Evolutionary conservation across 768 basidiomycete species (phyloP).

Genomic region (Suillus placidus): DNA sequence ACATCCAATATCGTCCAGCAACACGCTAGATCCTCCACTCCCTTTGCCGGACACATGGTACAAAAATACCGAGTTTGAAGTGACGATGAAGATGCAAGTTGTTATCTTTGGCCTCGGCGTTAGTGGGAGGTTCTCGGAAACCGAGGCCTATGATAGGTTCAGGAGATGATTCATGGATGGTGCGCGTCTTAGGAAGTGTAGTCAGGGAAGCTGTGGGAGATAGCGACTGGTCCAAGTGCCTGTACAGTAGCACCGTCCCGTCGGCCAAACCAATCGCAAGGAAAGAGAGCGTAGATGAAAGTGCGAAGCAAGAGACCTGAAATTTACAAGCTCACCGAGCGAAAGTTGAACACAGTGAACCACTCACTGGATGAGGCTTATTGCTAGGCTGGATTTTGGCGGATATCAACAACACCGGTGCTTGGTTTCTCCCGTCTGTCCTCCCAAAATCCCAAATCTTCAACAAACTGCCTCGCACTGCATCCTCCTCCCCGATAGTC

Average conservation of each 20-base stretch:
- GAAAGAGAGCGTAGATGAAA: slow-evolving; percentile 77
- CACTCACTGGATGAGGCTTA: slow-evolving; percentile 74
- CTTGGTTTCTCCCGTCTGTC: slow-evolving; percentile 62
- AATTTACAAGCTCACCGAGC: slow-evolving; percentile 3
- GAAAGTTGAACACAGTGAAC: slow-evolving; percentile 4
- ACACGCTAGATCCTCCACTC: slow-evolving; percentile 62
- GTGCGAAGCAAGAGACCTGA: slow-evolving; percentile 77
- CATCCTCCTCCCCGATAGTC: slow-evolving; percentile 90
- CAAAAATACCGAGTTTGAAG: slow-evolving; percentile 76
- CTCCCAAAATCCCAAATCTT: slow-evolving; percentile 90
- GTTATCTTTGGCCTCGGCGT: slow-evolving; percentile 23
- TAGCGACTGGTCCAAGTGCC: slow-evolving; percentile 89
- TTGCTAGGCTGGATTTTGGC: slow-evolving; percentile 75
- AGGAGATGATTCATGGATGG: slow-evolving; percentile 78
- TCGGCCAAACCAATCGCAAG: slow-evolving; percentile 94
- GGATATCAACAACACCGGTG: slow-evolving; percentile 70
- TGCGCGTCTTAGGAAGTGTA: slow-evolving; percentile 81
- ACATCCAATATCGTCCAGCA: slow-evolving; percentile 86
- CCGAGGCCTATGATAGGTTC: slow-evolving; percentile 95
- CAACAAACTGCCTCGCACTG: slow-evolving; percentile 65
- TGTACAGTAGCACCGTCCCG: slow-evolving; percentile 89
- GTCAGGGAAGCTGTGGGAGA: slow-evolving; percentile 64
- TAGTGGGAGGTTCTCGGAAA: slow-evolving; percentile 61
- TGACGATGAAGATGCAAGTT: slow-evolving; percentile 81
- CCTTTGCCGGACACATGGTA: slow-evolving; percentile 76